Conservation (phyloP, 768 basidiomycete genomes). For the Mycena floridula region DNA sequence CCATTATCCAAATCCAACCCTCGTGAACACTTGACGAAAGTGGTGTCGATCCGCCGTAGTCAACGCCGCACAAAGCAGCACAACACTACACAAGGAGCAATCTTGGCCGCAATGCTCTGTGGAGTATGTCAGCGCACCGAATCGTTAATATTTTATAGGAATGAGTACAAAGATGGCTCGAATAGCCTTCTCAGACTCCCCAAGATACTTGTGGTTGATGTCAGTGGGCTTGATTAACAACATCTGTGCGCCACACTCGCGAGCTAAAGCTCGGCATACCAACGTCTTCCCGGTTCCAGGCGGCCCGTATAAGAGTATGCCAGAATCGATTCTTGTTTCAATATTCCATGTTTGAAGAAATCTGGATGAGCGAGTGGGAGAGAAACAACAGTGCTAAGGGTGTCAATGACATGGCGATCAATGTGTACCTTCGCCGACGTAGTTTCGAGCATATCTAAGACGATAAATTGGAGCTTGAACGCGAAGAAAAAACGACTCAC, state of each 20-base stretch:
- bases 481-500: slow-evolving; percentile 4
- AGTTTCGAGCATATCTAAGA: slow-evolving; percentile 8
- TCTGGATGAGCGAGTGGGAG: slow-evolving; percentile 9
- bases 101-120: neutral
- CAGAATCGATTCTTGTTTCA: slow-evolving; percentile 57
- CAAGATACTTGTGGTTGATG: slow-evolving; percentile 95
- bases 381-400: slow-evolving; percentile 10
- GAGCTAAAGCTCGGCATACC: slow-evolving; percentile 80
- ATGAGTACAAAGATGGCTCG: slow-evolving; percentile 72
- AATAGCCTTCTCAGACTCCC: slow-evolving; percentile 92
- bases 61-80: too few species aligned
- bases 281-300: slow-evolving; percentile 99
- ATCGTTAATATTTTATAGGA: neutral
- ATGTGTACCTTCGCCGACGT: slow-evolving; percentile 12
- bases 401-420: slow-evolving; percentile 6
- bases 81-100: slow-evolving; percentile 4
- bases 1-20: too few species aligned
- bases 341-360: slow-evolving; percentile 29
- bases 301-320: slow-evolving; percentile 90
- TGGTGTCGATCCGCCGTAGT: too few species aligned
- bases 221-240: slow-evolving; percentile 24
- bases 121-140: neutral
- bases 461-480: neutral
- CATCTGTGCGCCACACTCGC: slow-evolving; percentile 83
- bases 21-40: too few species aligned